Conservation (phyloP, 139 green algal genomes). For the Volvox reticuliferus region DNA sequence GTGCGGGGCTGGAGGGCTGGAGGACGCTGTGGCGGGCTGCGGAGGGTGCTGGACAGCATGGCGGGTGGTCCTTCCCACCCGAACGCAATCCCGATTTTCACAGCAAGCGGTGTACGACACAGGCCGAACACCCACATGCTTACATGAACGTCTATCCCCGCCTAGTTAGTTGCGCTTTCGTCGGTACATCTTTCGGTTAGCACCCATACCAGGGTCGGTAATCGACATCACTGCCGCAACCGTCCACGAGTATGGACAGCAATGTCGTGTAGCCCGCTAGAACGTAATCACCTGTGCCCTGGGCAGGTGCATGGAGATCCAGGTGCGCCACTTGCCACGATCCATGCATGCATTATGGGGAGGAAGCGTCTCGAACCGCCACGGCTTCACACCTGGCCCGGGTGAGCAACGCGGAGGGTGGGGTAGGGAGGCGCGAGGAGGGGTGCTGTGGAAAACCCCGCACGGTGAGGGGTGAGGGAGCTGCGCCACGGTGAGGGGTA, state of each 20-base stretch:
- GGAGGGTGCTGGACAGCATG: no score
- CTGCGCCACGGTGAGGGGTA: not conserved
- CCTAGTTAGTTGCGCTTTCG: not conserved
- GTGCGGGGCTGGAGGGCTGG: not conserved
- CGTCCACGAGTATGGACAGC: not conserved
- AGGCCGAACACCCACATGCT: no score
- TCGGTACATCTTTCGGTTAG: not conserved
- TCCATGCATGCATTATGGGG: not conserved
- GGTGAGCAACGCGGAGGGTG: not conserved
- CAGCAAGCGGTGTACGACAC: no score
- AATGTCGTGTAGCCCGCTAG: not conserved
- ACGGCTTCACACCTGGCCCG: not conserved
- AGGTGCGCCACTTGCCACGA: not conserved
- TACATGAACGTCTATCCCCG: not conserved
- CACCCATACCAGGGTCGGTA: no score
- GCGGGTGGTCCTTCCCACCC: no score
- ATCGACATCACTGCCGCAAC: not conserved
- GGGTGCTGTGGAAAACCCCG: no score
- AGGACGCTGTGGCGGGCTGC: no score
- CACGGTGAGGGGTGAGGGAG: no score
- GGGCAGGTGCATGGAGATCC: not conserved
- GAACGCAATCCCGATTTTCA: no score
- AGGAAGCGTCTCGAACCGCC: not conserved
- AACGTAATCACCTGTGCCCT: not conserved
- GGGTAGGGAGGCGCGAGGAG: no score